Evolutionary conservation across 2,329 filamentous ascomycete species (phyloP).

Genomic region (Penicillium sp.): DNA sequence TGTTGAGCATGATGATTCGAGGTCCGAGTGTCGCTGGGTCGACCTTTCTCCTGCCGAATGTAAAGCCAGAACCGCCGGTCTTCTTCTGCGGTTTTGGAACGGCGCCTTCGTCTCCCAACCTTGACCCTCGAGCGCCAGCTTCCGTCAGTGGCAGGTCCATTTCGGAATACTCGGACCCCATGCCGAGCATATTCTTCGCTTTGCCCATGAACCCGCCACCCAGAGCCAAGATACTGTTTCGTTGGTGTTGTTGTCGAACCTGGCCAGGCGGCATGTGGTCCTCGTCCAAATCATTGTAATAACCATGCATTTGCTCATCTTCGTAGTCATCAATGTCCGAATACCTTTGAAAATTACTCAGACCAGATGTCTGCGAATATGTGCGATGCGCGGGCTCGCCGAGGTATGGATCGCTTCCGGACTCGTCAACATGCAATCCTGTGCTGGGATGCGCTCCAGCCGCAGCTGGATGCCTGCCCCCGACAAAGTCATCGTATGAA

Average conservation of each 20-base stretch:
- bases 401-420: slow-evolving; percentile 36
- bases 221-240: slow-evolving; percentile 83
- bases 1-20: slow-evolving; percentile 91
- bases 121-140: slow-evolving; percentile 50
- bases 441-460: slow-evolving; percentile 34
- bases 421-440: slow-evolving; percentile 30
- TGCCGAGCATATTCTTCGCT: slow-evolving; percentile 86
- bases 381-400: slow-evolving; percentile 38
- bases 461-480: slow-evolving; percentile 53
- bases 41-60: slow-evolving; percentile 77
- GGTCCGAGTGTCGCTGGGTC: slow-evolving; percentile 91
- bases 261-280: slow-evolving; percentile 47
- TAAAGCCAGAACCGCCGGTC: slow-evolving; percentile 74
- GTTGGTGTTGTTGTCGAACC: slow-evolving; percentile 60
- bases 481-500: slow-evolving; percentile 93
- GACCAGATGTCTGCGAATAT: slow-evolving; percentile 72
- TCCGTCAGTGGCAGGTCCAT: slow-evolving; percentile 97
- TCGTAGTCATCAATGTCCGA: slow-evolving; percentile 83
- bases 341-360: slow-evolving; percentile 88
- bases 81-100: slow-evolving; percentile 47
- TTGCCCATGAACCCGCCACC: slow-evolving; percentile 83
- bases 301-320: slow-evolving; percentile 64
- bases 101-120: slow-evolving; percentile 30
- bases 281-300: slow-evolving; percentile 68
- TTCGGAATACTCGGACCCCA: slow-evolving; percentile 84